Evolutionary conservation across 768 basidiomycete species (phyloP), one percentile per base, ranked within the genome.

Genomic region (Phanerochaete carnosa): DNA sequence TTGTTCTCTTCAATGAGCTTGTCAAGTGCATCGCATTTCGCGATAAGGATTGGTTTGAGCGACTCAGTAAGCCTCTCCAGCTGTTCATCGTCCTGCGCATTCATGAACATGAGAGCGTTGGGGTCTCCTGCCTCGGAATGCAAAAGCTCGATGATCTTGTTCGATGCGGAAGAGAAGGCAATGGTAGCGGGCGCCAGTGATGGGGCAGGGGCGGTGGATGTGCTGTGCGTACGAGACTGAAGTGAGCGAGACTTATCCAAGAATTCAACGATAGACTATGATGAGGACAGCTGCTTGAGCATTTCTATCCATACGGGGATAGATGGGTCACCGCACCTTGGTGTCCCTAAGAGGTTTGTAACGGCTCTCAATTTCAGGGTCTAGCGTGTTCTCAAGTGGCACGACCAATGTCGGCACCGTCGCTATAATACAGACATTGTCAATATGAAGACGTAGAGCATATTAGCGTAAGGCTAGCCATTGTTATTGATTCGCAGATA

Each of bases 391-490:
- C 64, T 86, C 75, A 12, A 93, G 77, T 0, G 94, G 94, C n/a
- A 94, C 94, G 28, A 94, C 86, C 54, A 95, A 75, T 2, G 89
- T 90, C 12, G 94, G 94, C 3, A 94, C 82, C 25, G 88, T 90
- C 7, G 85, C 91, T 92, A 65, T 57, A n/a, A 50, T 19, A 28
- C 19, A 30, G 58, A 47, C 58, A 35, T 22, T 28, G 45, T 15
- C 45, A 39, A 39, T 6, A 12, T 22, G 19, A 13, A 7, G 8
- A 12, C 16, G 51, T 53, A 9, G n/a, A 23, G 23, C 12, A 19
- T 39, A 19, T 23, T 12, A 13, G 32, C 13, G 54, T 12, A n/a
- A 13, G 57, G 65, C 74, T 11, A 68, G 86, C 91, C 93, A 70
- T 88, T 85, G 49, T 86, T 79, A 70, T 90, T 95, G 70, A 95